A percentile compares a stretch with the other conserved stretches of the same genome.
Evolutionary conservation across 2,329 filamentous ascomycete genomes (phyloP).

Genomic region (Hypoxylon rubiginosum): DNA sequence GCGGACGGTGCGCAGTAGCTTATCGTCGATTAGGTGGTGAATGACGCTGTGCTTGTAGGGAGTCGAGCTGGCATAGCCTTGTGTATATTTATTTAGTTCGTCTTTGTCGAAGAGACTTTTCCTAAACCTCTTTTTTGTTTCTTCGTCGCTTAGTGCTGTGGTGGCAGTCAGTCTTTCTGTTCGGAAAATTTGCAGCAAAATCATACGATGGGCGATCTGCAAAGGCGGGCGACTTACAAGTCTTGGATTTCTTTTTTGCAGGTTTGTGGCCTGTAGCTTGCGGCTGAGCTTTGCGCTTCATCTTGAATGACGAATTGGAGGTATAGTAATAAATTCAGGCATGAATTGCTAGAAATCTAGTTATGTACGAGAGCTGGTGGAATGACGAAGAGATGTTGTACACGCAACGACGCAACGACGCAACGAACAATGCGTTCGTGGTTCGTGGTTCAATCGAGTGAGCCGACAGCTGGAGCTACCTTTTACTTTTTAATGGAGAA

Average conservation of each 20-base stretch:
- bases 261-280: slow-evolving; percentile 59
- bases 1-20: slow-evolving; percentile 87
- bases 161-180: slow-evolving; percentile 26
- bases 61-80: slow-evolving; percentile 72
- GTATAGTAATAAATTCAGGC: slow-evolving; percentile 5
- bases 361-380: not conserved
- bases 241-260: slow-evolving; percentile 66
- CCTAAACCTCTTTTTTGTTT: slow-evolving; percentile 72
- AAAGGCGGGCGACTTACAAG: slow-evolving; percentile 51
- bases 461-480: slow-evolving; percentile 12
- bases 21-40: slow-evolving; percentile 80
- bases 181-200: slow-evolving; percentile 14
- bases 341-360: not conserved
- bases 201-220: slow-evolving; percentile 30
- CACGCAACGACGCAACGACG: not conserved
- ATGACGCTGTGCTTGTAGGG: slow-evolving; percentile 97
- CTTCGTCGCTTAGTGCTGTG: slow-evolving; percentile 62
- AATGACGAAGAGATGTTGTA: not conserved
- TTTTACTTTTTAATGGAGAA: slow-evolving; percentile 8
- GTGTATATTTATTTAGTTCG: slow-evolving; percentile 70
- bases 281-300: slow-evolving; percentile 72
- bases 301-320: slow-evolving; percentile 53
- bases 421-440: not conserved
- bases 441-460: not conserved
- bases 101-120: slow-evolving; percentile 73